phyloP scores from a whole-genome alignment of 2,329 filamentous ascomycete species.

The Periconia sp. region DNA sequence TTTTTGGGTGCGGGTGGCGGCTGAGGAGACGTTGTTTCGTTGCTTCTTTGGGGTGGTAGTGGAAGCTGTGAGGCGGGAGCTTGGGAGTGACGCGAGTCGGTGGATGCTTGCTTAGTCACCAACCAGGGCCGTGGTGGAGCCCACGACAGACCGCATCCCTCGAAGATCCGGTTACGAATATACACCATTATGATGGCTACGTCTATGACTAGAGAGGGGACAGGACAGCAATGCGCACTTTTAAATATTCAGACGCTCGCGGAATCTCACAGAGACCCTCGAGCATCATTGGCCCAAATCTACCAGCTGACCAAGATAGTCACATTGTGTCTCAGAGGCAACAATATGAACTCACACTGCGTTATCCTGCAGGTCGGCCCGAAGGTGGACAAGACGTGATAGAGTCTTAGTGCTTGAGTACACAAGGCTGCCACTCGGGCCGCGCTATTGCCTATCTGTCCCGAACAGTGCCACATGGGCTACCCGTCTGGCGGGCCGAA shows the following conservation, averaged over 20 bases:
- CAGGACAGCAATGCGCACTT: conserved; percentile 3
- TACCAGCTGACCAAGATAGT: conserved; percentile 36
- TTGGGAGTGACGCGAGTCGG: conserved; percentile 19
- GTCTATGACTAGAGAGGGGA: background rate
- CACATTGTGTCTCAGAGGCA: conserved; percentile 29
- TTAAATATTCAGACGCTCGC: no score
- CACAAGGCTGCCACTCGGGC: conserved; percentile 9
- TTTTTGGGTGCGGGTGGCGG: conserved; percentile 13
- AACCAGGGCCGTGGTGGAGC: conserved; percentile 15
- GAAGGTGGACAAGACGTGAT: background rate
- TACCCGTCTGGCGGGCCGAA: conserved; percentile 6
- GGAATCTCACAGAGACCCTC: no score
- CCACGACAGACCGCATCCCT: conserved; percentile 35
- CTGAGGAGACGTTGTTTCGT: conserved; percentile 11
- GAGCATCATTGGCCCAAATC: conserved; percentile 7
- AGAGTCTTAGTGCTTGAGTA: no score
- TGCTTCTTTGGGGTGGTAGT: conserved; percentile 31
- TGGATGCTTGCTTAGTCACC: conserved; percentile 25
- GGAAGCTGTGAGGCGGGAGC: conserved; percentile 18
- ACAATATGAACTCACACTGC: conserved; percentile 11
- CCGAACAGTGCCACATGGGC: background rate
- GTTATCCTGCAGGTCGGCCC: conserved; percentile 1
- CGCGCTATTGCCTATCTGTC: background rate
- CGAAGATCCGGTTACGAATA: conserved; percentile 43
- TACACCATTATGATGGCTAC: conserved; percentile 36